phyloP scores from a whole-genome alignment of 345 rosid genomes.

The Acer campestre region DNA sequence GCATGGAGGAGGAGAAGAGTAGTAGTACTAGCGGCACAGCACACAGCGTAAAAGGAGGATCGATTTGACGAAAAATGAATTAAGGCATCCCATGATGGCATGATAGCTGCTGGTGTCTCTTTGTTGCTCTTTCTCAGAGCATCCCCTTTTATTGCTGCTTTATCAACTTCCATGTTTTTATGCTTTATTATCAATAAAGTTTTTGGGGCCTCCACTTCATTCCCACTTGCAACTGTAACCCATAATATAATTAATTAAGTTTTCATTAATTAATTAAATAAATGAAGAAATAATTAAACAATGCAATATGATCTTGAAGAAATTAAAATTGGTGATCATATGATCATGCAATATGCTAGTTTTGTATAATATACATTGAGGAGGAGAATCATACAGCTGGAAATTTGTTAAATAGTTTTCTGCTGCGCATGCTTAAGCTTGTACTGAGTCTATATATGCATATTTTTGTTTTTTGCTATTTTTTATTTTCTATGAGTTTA shows the following conservation, averaged over 20 bases:
- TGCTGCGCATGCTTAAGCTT: too few relatives aligned
- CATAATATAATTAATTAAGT: neutral
- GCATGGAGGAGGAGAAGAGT: neutral
- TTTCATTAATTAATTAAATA: too few relatives aligned
- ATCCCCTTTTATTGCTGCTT: slow-evolving; percentile 4
- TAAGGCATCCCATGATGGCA: slow-evolving; percentile 13
- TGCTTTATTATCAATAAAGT: neutral
- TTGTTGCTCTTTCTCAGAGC: slow-evolving; percentile 15
- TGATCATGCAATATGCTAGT: too few relatives aligned
- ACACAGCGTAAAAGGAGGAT: neutral
- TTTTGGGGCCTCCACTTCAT: neutral
- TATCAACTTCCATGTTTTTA: neutral
- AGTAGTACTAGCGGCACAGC: neutral
- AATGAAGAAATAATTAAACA: too few relatives aligned
- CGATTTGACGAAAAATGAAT: neutral
- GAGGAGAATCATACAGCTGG: too few relatives aligned
- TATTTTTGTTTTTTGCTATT: too few relatives aligned
- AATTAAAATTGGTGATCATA: too few relatives aligned
- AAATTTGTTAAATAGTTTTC: too few relatives aligned
- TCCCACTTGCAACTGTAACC: neutral
- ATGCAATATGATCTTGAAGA: too few relatives aligned
- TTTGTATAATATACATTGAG: too few relatives aligned
- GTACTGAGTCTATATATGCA: too few relatives aligned
- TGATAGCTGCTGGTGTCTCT: neutral
- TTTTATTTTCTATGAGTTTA: too few relatives aligned